A percentile compares a stretch with the other conserved stretches of the same genome.
These are phyloP conservation scores for Prunus campanulata DNA, from an alignment of 306 rosid species.

Conservation along the genomic window DNA sequence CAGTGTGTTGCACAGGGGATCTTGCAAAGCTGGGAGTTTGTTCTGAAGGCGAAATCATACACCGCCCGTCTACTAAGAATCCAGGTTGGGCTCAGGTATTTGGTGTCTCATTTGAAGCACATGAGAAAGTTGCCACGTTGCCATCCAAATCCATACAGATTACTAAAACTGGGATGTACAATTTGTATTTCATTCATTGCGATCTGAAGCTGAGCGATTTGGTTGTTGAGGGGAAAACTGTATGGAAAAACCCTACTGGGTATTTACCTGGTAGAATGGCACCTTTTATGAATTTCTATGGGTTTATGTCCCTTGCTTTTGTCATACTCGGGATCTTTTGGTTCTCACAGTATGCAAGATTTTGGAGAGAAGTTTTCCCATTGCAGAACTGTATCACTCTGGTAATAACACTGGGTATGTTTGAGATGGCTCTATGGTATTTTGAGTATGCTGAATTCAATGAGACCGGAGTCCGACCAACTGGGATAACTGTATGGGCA, in stretches of 20 bases:
- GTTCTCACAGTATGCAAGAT: constrained; percentile 89
- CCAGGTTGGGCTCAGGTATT: constrained; percentile 84
- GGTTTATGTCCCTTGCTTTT: constrained; percentile 89
- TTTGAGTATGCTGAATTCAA: constrained; percentile 91
- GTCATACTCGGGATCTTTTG: constrained; percentile 83
- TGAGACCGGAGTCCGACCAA: constrained; percentile 86
- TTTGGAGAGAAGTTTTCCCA: constrained; percentile 84
- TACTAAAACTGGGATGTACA: constrained; percentile 89
- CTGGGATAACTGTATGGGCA: constrained; percentile 91
- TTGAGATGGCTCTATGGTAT: constrained; percentile 94
- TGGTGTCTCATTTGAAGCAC: constrained; percentile 54
- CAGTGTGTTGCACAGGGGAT: constrained; percentile 90
- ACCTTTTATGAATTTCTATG: constrained; percentile 80
- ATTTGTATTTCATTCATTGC: constrained; percentile 93
- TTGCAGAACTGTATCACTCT: constrained; percentile 92
- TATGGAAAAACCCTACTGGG: constrained; percentile 92
- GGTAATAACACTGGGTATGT: constrained; percentile 91
- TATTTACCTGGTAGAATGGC: constrained; percentile 99
- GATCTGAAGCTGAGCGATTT: constrained; percentile 67
- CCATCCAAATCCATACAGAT: constrained; percentile 59
- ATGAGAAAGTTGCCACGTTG: constrained; percentile 51
- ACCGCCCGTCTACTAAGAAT: constrained; percentile 60
- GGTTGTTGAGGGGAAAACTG: constrained; percentile 80
- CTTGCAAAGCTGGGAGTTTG: constrained; percentile 91
- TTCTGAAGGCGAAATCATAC: constrained; percentile 71